Evolutionary conservation across 352 stramenopile species (phyloP), one percentile per base, ranked within the genome.

Genomic region (Elongisporangium anandrum): DNA sequence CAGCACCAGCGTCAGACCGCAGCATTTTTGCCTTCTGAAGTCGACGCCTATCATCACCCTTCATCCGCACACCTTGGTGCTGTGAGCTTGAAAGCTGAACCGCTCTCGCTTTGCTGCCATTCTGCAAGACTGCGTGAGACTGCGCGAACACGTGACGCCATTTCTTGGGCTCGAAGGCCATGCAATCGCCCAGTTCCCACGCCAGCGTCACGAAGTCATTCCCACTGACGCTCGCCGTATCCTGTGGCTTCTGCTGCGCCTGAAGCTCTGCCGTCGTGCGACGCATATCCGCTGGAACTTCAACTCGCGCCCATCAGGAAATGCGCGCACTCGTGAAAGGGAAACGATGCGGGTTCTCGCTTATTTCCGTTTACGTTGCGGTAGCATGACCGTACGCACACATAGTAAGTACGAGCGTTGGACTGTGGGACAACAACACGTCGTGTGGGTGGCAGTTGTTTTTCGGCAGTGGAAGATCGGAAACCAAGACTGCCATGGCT

Each of bases 121-220:
- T 41, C 21, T 54, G 48, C 17, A 87, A 57, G 38, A 77, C 52
- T 2, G 52, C 52, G 2, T 59, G 62, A 0, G 74, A 83, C 47
- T 73, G 70, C 17, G 78, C 68, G 54, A 90, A 54, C 55, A 87
- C 72, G 0, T 68, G 52, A 1, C 64, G 66, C 78, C 78, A 90
- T 57, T 73, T 73, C 61, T 75, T 84, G 50, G 80, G 78, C 59
- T 87, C 66, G 50, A 87, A 90, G 5, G 65, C 60, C 59, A 75
- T 77, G 64, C 80, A 90, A 19, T 52, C 50, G 57, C 75, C 52
- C 53, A 90, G 50, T 12, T 80, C 77, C 0, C 55, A 68, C 21
- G 76, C 77, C 50, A 90, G 62, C 16, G 63, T 69, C 59, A 90
- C 66, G 20, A 75, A 87, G 50, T 75, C 73, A n/a, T 72, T 79